Evolutionary conservation across 148 eudicot genomes (phyloP), one percentile per base, ranked within the genome.

Genomic region (Rhododendron molle): DNA sequence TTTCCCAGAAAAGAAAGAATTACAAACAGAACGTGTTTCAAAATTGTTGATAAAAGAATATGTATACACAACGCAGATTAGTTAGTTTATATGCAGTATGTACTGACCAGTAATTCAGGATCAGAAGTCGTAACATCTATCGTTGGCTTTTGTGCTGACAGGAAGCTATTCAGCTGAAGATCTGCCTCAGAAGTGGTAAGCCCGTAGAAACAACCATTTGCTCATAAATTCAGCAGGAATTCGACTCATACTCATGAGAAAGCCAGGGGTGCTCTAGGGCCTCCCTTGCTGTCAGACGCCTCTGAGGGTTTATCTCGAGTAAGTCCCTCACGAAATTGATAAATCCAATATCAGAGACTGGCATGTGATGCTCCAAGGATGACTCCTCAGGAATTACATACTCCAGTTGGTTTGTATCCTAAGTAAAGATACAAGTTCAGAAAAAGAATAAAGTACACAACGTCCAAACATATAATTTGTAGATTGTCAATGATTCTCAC

Each of bases 221-320:
- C 30, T 81, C 30, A 43, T 49, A 62, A 30, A 23, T 40, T 38
- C 87, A 88, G 60, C 58, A 87, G 21, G 84, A 69, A 83, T 76
- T 81, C 2, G 23, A 76, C 46, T 85, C 81, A 46, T 96, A 96
- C 36, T 88, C 86, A 80, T 90, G 85, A 78, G 94, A 91, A 83
- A 95, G 94, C 99, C 99, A 97, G 7, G 98, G 98, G 85, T 97
- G 99, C 43, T 90, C 87, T 15, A 97, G 89, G 8, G 99, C 99
- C 85, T 97, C 93, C 74, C 88, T 90, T 26, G 98, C 99, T 3
- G 96, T 93, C 52, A 93, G 96, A 21, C 99, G 98, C 82, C 91
- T 88, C 84, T 87, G 85, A 40, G 99, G 98, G 83, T 95, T 97
- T 76, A 92, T 90, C 84, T 94, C 93, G 30, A 97, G 98, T 89